Evolutionary conservation across 805 yeast species (phyloP), one percentile per base, ranked within the genome.

Genomic region (Candida argentea): DNA sequence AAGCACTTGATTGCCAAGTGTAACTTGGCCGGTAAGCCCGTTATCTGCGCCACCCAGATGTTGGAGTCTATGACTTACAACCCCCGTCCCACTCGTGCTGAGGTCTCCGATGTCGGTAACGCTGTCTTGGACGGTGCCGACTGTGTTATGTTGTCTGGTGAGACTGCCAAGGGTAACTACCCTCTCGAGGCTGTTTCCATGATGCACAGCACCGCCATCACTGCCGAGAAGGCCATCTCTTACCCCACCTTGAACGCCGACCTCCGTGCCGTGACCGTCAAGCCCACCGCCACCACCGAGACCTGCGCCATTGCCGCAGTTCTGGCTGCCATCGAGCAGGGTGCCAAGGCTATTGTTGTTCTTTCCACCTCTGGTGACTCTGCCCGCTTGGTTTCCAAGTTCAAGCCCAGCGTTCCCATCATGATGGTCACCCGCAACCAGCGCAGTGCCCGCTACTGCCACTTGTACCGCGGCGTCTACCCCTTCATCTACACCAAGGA

Each of bases 51-150:
- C 44, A 91, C 98, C 43, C 98, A 91, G 70, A 91, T 91, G 98
- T 78, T 91, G 62, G 98, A 91, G 70, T 85, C 96, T 36, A 91
- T 91, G 98, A 91, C 97, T 37, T 85, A 81, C 70, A 91, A 91
- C 81, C 98, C 98, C 62, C 82, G 98, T 67, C 98, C 98, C 65
- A 91, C 98, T 59, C 83, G 98, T 71, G 98, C 98, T 46, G 98
- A 91, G 70, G 98, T 91, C 37, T 80, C 94, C 33, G 98, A 91
- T 63, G 98, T 91, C 41, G 98, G 98, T 68, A 91, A 91, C 66
- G 98, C 98, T 48, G 83, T 91, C 44, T 74, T 91, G 57, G 98
- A 91, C 56, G 98, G 98, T 67, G 96, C 97, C 52, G 98, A 91
- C 71, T 91, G 98, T 82, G 97, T 91, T 58, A 91, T 91, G 98